Evolutionary conservation across 2,329 filamentous ascomycete species (phyloP), one percentile per base, ranked within the genome.

Genomic region (Nigrospora osmanthi): DNA sequence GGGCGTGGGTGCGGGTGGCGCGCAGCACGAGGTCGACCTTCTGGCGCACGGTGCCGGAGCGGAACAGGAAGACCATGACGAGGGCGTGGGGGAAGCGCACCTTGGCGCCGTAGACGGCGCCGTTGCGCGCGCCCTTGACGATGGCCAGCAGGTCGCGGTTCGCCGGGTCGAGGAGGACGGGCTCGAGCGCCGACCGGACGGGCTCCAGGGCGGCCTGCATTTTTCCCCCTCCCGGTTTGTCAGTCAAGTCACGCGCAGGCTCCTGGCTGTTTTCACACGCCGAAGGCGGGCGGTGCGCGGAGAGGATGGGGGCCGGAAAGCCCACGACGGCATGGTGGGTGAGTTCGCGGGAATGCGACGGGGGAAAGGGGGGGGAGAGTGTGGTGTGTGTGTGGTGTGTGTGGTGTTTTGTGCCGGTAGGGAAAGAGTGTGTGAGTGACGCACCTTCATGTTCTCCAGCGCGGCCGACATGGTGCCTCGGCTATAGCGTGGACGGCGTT

Each of bases 1-100:
- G 81, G 47, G 93, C 93, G 67, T 98, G 93, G 57, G 87, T 89
- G 58, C 80, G 80, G 10, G 93, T 98, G 11, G 93, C 91, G 64
- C 85, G 84, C 59, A 91, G 75, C 54, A 98, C 83, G 43, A 94
- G 80, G 46, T 69, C 68, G 52, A 79, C 61, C 68, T 97, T 97
- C 63, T 95, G 80, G 45, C 81, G 82, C 57, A 95, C 65, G 76
- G 86, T 85, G 70, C 91, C 93, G 11, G 85, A 89, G 55, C 93
- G 87, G 73, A 98, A 98, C 54, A 98, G 80, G 56, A 97, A 86
- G 54, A 96, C 89, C 91, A 98, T 98, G 42, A 98, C 93, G 55
- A 98, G 78, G 49, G 93, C 93, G 71, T 98, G 93, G 52, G 93
- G 93, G 71, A 98, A 97, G 52, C 93, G 90, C 66, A 98, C 89